Evolutionary conservation across 495 filamentous ascomycete genomes (phyloP).

Genomic region (Evernia prunastri): DNA sequence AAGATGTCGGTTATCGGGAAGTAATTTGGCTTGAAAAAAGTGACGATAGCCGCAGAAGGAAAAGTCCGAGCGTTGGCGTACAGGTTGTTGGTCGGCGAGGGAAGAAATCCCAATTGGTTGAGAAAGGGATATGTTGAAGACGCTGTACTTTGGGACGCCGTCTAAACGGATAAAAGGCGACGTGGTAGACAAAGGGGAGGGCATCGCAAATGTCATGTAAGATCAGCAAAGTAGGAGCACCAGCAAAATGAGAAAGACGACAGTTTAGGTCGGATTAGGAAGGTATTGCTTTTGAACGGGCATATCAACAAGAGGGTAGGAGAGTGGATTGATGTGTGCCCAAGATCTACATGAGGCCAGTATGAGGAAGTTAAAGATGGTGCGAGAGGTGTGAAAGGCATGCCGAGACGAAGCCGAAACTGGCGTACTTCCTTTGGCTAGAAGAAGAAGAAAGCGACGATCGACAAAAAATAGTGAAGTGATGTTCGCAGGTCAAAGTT

Average conservation of each 20-base stretch:
- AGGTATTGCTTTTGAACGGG: constrained; percentile 11
- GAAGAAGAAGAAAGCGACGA: background rate
- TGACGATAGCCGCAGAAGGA: constrained; percentile 17
- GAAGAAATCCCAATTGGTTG: background rate
- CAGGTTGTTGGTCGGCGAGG: background rate
- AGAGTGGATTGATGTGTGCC: constrained; percentile 8
- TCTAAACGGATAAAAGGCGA: background rate
- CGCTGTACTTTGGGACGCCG: background rate
- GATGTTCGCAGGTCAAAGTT: background rate
- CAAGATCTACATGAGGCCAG: constrained; percentile 20
- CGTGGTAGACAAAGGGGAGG: background rate
- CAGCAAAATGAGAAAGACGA: background rate
- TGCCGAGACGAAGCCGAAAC: constrained; percentile 21
- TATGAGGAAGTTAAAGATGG: constrained; percentile 9
- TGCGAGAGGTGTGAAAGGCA: constrained; percentile 8
- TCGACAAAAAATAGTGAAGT: constrained; percentile 6
- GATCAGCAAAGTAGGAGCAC: background rate
- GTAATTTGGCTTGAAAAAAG: constrained; percentile 1
- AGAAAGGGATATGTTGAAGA: background rate
- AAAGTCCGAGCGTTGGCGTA: constrained; percentile 17
- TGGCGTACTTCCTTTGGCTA: constrained; percentile 6
- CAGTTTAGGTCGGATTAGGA: constrained; percentile 4
- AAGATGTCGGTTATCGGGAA: constrained; percentile 24
- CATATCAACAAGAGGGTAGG: background rate
- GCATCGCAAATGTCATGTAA: constrained; percentile 2